Evolutionary conservation across 257 asterid species (phyloP), one percentile per base, ranked within the genome.

Genomic region (Dorcoceras hygrometricum): DNA sequence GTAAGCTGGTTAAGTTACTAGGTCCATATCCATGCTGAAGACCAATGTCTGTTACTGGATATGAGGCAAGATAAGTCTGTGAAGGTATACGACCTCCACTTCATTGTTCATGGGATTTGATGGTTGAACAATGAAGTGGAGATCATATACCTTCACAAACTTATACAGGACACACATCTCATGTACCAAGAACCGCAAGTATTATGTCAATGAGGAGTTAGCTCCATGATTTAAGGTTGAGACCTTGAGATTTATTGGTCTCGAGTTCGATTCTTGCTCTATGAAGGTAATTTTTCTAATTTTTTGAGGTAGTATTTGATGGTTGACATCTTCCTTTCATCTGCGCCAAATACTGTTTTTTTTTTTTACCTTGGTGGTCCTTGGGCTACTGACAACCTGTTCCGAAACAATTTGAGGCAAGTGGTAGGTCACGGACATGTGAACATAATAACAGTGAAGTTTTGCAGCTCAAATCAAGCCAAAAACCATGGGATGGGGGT

Each of bases 401-500:
- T 43, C 20, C 7, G 51, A 43, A 16, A 56, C 19, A 50, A 61
- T 63, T 39, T 51, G 8, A 43, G 27, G 56, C 51, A 9, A 58
- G 31, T 27, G 61, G 58, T 59, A 48, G 12, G 10, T 16, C 19
- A 65, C 36, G 46, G 24, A 39, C 11, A 8, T 51, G 29, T 7
- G 62, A 27, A 6, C 8, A 32, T 11, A 7, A 11, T 56, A 50
- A 59, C 18, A 43, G 63, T 31, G 2, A 31, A 34, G 56, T 65
- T 48, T 32, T 14, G 16, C 19, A 43, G 18, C 23, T 23, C 16
- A 14, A 46, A 22, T 57, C 34, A 58, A 29, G 14, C 56, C 56
- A 26, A 72, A 60, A 54, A 58, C 19, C 57, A 51, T 26, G 69
- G 58, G 55, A 31, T 58, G 46, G 51, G 27, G 48, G 46, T 60